These are phyloP conservation scores for Xylariaceae sp. DNA, from an alignment of 2,329 filamentous ascomycete species.

Conservation along the genomic window DNA sequence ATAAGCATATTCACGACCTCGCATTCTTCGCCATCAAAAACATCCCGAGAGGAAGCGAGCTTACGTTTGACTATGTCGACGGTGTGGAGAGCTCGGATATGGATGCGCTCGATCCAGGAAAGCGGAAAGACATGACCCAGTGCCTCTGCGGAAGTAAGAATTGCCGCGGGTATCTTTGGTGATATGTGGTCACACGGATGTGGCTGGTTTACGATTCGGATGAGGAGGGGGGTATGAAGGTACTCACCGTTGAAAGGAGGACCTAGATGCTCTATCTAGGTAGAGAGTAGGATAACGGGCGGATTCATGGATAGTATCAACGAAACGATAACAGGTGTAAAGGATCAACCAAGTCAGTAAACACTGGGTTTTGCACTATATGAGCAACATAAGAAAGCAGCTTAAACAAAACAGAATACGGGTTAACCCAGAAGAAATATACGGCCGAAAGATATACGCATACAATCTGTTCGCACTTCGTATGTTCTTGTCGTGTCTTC, in stretches of 20 bases:
- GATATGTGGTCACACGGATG: slow-evolving; percentile 5
- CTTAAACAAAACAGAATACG: not conserved
- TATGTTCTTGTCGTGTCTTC: too few species aligned
- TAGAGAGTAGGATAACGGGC: not conserved
- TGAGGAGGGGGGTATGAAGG: not conserved
- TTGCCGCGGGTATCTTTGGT: slow-evolving; percentile 68
- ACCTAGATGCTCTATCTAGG: not conserved
- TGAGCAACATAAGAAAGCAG: not conserved
- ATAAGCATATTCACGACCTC: slow-evolving; percentile 69
- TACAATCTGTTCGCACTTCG: not conserved
- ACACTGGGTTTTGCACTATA: not conserved
- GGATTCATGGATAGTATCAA: not conserved
- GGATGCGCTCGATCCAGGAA: slow-evolving; percentile 46
- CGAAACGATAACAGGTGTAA: not conserved
- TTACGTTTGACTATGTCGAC: slow-evolving; percentile 77
- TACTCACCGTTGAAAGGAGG: not conserved
- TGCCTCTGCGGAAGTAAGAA: slow-evolving; percentile 60
- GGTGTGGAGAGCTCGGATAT: slow-evolving; percentile 49
- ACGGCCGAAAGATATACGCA: not conserved
- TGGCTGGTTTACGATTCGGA: not conserved
- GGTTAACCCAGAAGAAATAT: not conserved
- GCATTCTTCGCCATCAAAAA: slow-evolving; percentile 68
- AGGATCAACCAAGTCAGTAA: not conserved
- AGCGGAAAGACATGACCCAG: slow-evolving; percentile 48
- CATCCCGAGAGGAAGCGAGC: slow-evolving; percentile 60